These are phyloP conservation scores for Domatiomyces globalis DNA, from an alignment of 2,329 filamentous ascomycete genomes.

Conservation along the genomic window DNA sequence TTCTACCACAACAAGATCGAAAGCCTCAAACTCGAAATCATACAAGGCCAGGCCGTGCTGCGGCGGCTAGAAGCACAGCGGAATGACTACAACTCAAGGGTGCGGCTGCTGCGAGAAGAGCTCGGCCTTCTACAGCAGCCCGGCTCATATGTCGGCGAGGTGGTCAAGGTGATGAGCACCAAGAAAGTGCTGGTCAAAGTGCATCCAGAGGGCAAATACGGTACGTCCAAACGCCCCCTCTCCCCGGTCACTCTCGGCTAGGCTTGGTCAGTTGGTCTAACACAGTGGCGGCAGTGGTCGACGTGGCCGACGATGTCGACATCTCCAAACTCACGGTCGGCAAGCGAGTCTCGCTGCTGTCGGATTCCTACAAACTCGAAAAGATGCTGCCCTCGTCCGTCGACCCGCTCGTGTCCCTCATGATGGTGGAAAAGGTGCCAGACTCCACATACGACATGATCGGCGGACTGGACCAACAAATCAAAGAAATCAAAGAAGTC, in stretches of 20 bases:
- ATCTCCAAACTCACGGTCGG: conserved; percentile 90
- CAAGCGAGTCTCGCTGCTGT: conserved; percentile 92
- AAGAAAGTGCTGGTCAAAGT: conserved; percentile 99
- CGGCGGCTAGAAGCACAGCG: conserved; percentile 91
- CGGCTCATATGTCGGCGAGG: conserved; percentile 94
- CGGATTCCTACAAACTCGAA: conserved; percentile 96
- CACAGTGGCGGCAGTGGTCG: conserved; percentile 54
- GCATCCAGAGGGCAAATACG: conserved; percentile 98
- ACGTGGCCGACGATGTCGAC: conserved; percentile 87
- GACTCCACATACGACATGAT: conserved; percentile 99
- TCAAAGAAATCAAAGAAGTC: conserved; percentile 99
- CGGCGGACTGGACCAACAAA: conserved; percentile 93
- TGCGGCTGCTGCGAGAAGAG: conserved; percentile 87
- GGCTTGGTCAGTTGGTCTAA: conserved; percentile 9
- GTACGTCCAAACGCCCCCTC: conserved; percentile 38
- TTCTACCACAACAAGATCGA: conserved; percentile 99
- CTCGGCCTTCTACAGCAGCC: conserved; percentile 91
- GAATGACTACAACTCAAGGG: conserved; percentile 98
- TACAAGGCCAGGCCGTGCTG: conserved; percentile 91
- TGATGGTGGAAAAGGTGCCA: conserved; percentile 99
- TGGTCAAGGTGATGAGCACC: conserved; percentile 99
- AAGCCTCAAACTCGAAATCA: conserved; percentile 99
- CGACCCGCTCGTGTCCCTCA: conserved; percentile 93
- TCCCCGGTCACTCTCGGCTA: background rate
- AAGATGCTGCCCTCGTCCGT: conserved; percentile 97